These are phyloP conservation scores for Beta lomatogona DNA, from an alignment of 179 eudicot species.

Conservation along the genomic window DNA sequence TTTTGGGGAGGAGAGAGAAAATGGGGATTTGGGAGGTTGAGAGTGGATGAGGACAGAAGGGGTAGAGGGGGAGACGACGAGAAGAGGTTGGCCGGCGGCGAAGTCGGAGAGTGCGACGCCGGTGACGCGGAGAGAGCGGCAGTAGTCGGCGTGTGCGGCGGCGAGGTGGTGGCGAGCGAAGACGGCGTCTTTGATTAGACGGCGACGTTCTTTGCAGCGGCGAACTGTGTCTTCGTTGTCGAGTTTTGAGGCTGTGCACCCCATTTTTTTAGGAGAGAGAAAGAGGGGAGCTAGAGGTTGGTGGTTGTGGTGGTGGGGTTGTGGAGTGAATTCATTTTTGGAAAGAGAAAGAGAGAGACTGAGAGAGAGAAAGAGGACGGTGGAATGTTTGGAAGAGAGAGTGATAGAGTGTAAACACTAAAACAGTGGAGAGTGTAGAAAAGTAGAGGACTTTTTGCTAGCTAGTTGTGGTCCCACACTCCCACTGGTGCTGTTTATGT, in stretches of 20 bases:
- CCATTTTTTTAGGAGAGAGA: constrained; percentile 40
- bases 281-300: too few relatives aligned
- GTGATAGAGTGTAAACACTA: not conserved
- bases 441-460: not conserved
- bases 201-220: constrained; percentile 92
- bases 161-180: constrained; percentile 92
- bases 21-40: constrained; percentile 22
- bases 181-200: constrained; percentile 83
- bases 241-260: constrained; percentile 85
- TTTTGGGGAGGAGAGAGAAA: constrained; percentile 24
- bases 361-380: not conserved
- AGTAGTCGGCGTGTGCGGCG: constrained; percentile 93
- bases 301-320: not conserved
- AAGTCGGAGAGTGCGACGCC: constrained; percentile 71
- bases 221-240: constrained; percentile 93
- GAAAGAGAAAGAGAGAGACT: not conserved
- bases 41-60: constrained; percentile 74
- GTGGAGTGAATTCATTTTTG: not conserved
- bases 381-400: not conserved
- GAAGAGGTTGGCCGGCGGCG: constrained; percentile 81
- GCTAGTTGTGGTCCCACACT: too few relatives aligned
- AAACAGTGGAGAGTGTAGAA: not conserved
- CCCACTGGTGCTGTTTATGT: too few relatives aligned
- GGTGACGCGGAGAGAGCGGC: constrained; percentile 70
- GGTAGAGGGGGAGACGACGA: constrained; percentile 69